Base-by-base conservation (phyloP, 805 yeast species). In the Wickerhamomyces pijperi region DNA sequence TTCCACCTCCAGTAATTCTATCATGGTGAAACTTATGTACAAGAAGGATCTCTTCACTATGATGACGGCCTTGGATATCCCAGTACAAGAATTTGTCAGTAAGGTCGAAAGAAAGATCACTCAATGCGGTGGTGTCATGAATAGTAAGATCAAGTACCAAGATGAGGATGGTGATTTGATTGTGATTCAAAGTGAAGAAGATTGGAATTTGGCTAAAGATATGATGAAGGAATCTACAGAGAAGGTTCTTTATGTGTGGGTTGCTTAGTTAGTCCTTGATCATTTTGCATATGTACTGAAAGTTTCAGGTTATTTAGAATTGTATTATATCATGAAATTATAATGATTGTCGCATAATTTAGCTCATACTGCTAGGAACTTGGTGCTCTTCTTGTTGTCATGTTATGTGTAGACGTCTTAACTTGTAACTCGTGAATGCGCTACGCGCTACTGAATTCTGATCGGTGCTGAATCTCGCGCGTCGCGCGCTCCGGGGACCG, bases 81-180 rank as follows among this genome's bases (percentile, higher is more conserved):
- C 67, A 29, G 68, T 74, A 53, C 62, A 65, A 11, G 77, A 72
- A 35, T 64, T 85, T 41, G 61, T 72, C 35, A 71, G 65, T 34
- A 74, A 76, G 43, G 73, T 85, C 29, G 75, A 72, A 44, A 68
- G 67, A 36, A 77, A 78, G 51, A 55, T 78, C 36, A 63, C 67
- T 35, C 70, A 72, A 38, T 67, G 76, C 39, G 82, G 79, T 19
- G 67, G 58, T 13, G 46, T 64, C 36, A 60, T 63, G 41, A 65
- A 60, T 18, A 60, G 72, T 32, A 72, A 81, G 50, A 68, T 92
- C 44, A 79, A 78, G 58, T 90, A 86, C 56, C 77, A 76, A 55
- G 98, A 92, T 59, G 98, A 92, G 60, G 98, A 92, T 56, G 96
- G 94, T 15, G 98, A 92, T 56, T 81, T 74, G 55, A 94, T 92